phyloP scores from a whole-genome alignment of 768 basidiomycete species.

The Amanita pseudoporphyria region DNA sequence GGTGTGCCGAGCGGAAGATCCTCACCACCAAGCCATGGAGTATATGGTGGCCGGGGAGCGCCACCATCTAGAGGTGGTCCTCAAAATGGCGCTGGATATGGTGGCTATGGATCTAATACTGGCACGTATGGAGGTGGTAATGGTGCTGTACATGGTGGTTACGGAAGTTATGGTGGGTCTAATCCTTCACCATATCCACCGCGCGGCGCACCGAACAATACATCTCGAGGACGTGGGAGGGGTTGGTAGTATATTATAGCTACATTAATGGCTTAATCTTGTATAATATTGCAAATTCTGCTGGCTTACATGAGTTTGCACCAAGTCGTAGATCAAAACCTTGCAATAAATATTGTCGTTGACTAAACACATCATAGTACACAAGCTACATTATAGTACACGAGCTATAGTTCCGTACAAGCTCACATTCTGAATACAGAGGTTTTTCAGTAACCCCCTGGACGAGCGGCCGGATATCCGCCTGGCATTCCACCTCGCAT shows the following conservation, averaged over 20 bases:
- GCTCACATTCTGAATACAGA: background rate
- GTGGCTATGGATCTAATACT: conserved; percentile 23
- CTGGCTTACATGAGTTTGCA: no score
- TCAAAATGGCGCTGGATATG: conserved; percentile 17
- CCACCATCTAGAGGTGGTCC: conserved; percentile 10
- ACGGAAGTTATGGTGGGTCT: conserved; percentile 24
- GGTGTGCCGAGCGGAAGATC: background rate
- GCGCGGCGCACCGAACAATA: background rate
- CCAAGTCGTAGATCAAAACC: no score
- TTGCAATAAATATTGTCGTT: no score
- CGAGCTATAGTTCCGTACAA: background rate
- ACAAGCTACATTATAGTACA: conserved; percentile 1
- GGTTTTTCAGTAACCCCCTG: conserved; percentile 9
- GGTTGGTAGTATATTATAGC: conserved; percentile 24
- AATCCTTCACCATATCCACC: conserved; percentile 1
- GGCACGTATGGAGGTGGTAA: conserved; percentile 24
- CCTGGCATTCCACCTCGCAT: conserved; percentile 16
- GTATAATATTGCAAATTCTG: background rate
- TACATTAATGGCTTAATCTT: background rate
- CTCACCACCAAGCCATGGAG: conserved; percentile 16
- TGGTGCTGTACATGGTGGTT: conserved; percentile 24
- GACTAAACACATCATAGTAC: no score
- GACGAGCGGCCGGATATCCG: conserved; percentile 9
- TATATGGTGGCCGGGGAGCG: conserved; percentile 14
- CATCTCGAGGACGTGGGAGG: conserved; percentile 39